These are phyloP conservation scores for Ophiobolus disseminans DNA, from an alignment of 2,329 filamentous ascomycete genomes.

Conservation along the genomic window DNA sequence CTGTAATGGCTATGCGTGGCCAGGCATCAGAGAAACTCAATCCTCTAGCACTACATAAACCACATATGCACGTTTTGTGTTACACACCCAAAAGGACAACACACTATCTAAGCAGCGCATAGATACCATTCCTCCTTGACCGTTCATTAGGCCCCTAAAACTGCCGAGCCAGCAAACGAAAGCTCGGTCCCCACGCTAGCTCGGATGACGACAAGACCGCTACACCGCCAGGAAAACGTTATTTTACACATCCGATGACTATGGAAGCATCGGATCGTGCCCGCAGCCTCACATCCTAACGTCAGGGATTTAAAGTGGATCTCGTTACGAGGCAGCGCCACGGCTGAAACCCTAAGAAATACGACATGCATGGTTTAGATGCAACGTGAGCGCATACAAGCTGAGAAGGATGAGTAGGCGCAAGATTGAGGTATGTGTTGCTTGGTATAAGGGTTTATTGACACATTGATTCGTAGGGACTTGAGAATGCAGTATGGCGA, in stretches of 20 bases:
- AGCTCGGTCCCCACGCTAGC: background rate
- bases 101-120: background rate
- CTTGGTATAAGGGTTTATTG: too few relatives aligned
- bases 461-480: too few relatives aligned
- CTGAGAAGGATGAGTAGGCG: too few relatives aligned
- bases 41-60: too few relatives aligned
- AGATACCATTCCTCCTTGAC: background rate
- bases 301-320: background rate
- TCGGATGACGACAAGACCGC: background rate
- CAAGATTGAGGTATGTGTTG: too few relatives aligned
- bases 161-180: background rate
- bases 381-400: too few relatives aligned
- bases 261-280: too few relatives aligned
- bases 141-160: background rate
- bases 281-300: background rate
- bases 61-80: too few relatives aligned
- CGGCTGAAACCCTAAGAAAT: background rate
- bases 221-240: background rate
- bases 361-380: background rate
- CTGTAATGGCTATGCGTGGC: background rate
- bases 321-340: slow-evolving; percentile 2
- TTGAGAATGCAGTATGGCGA: too few relatives aligned
- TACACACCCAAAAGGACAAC: too few relatives aligned
- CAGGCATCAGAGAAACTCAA: too few relatives aligned
- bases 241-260: too few relatives aligned